Evolutionary conservation across 2,329 filamentous ascomycete genomes (phyloP).

Genomic region (Talaromyces sp.): DNA sequence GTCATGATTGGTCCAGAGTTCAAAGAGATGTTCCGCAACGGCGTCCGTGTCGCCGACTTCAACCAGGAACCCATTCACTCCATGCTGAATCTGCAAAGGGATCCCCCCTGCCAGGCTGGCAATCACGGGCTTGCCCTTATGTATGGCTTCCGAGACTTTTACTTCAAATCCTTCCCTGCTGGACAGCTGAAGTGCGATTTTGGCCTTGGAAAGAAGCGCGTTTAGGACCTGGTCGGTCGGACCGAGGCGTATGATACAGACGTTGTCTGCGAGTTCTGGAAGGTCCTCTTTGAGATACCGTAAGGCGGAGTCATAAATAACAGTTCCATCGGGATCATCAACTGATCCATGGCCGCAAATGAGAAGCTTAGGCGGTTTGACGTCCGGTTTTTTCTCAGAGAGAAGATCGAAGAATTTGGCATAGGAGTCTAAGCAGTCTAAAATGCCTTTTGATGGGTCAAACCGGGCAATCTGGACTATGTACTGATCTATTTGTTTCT

Average conservation of each 20-base stretch:
- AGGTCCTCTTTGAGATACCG: conserved; percentile 61
- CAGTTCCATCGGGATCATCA: conserved; percentile 71
- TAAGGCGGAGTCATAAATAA: conserved; percentile 69
- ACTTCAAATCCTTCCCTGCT: conserved; percentile 81
- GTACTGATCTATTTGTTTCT: conserved; percentile 58
- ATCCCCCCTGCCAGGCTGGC: conserved; percentile 74
- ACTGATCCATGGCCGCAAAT: conserved; percentile 76
- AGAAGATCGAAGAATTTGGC: conserved; percentile 64
- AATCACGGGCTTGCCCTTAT: conserved; percentile 74
- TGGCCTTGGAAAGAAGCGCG: conserved; percentile 65
- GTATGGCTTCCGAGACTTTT: conserved; percentile 78
- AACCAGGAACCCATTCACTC: conserved; percentile 69
- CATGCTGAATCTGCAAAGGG: conserved; percentile 69
- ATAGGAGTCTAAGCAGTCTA: conserved; percentile 71
- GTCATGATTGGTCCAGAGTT: conserved; percentile 61
- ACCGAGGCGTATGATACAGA: conserved; percentile 71
- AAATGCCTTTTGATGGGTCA: conserved; percentile 77
- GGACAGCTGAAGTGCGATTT: conserved; percentile 72
- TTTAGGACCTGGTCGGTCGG: conserved; percentile 79
- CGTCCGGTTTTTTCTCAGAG: conserved; percentile 43
- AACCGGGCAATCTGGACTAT: conserved; percentile 79
- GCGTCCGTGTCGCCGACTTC: conserved; percentile 64
- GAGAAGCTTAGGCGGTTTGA: conserved; percentile 64
- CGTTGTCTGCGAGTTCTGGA: conserved; percentile 57
- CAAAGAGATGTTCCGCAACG: conserved; percentile 63